Conservation (phyloP, 2,329 filamentous ascomycete species). For the Phialemoniopsis sp. region DNA sequence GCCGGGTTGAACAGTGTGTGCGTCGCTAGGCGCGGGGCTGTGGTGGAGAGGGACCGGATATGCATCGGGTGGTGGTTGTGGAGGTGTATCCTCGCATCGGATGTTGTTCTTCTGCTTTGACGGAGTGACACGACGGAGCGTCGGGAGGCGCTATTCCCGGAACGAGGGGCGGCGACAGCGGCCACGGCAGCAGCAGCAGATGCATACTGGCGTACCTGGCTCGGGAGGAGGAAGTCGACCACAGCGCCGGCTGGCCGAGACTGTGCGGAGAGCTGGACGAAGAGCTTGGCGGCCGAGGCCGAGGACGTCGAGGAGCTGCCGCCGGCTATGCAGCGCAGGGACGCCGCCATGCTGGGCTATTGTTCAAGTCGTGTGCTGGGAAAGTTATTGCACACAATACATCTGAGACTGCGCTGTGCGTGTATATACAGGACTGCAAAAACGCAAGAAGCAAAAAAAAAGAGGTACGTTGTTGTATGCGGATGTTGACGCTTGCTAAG, state of each 20-base stretch:
- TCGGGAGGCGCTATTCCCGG: conserved; percentile 6
- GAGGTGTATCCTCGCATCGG: neutral
- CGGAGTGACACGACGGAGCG: too few relatives aligned
- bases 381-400: too few relatives aligned
- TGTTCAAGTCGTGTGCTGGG: too few relatives aligned
- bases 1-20: conserved; percentile 64
- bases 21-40: conserved; percentile 33
- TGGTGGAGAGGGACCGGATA: conserved; percentile 27
- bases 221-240: conserved; percentile 37
- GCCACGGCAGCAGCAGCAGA: neutral
- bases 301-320: conserved; percentile 5
- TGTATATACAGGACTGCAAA: too few relatives aligned
- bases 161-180: neutral
- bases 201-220: conserved; percentile 5
- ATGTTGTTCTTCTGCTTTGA: too few relatives aligned
- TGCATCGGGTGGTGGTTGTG: conserved; percentile 1
- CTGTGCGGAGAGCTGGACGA: conserved; percentile 22
- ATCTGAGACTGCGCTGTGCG: too few relatives aligned
- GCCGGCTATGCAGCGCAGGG: too few relatives aligned
- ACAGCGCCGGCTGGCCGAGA: conserved; percentile 16
- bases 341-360: too few relatives aligned
- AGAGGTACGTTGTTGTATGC: too few relatives aligned
- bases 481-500: too few relatives aligned
- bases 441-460: too few relatives aligned
- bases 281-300: conserved; percentile 20